Evolutionary conservation across 2,329 filamentous ascomycete species (phyloP).

Genomic region (Calonectria hongkongensis): DNA sequence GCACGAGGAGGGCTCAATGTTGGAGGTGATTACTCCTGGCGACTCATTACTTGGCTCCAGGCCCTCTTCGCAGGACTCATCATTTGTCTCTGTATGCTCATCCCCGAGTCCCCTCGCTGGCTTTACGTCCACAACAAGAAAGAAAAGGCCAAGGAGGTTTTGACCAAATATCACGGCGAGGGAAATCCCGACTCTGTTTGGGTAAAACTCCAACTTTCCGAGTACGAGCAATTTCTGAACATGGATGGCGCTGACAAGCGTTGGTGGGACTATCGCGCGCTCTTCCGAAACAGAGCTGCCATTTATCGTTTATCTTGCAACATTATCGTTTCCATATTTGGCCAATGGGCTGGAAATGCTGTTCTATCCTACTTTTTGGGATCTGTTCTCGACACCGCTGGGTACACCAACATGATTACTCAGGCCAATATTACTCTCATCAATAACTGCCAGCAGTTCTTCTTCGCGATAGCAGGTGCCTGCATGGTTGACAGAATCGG

Average conservation of each 20-base stretch:
- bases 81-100: constrained; percentile 58
- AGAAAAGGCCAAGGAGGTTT: constrained; percentile 59
- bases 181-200: constrained; percentile 66
- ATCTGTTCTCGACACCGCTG: constrained; percentile 70
- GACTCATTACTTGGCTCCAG: constrained; percentile 66
- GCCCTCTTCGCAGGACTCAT: constrained; percentile 64
- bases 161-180: constrained; percentile 66
- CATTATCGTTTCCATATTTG: constrained; percentile 63
- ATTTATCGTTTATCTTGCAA: constrained; percentile 65
- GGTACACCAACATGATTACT: constrained; percentile 61
- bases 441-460: constrained; percentile 70
- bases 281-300: constrained; percentile 64
- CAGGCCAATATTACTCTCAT: constrained; percentile 72
- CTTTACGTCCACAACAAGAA: constrained; percentile 63
- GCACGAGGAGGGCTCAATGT: constrained; percentile 65
- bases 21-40: constrained; percentile 62
- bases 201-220: constrained; percentile 66
- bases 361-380: constrained; percentile 70
- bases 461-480: constrained; percentile 70
- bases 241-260: constrained; percentile 66
- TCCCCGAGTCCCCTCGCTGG: constrained; percentile 67
- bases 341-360: constrained; percentile 67
- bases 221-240: constrained; percentile 66
- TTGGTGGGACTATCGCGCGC: constrained; percentile 68
- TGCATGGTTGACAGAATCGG: constrained; percentile 69